Evolutionary conservation across 2,329 filamentous ascomycete genomes (phyloP), one percentile per base, ranked within the genome.

Genomic region (Corniculantispora saksenae): DNA sequence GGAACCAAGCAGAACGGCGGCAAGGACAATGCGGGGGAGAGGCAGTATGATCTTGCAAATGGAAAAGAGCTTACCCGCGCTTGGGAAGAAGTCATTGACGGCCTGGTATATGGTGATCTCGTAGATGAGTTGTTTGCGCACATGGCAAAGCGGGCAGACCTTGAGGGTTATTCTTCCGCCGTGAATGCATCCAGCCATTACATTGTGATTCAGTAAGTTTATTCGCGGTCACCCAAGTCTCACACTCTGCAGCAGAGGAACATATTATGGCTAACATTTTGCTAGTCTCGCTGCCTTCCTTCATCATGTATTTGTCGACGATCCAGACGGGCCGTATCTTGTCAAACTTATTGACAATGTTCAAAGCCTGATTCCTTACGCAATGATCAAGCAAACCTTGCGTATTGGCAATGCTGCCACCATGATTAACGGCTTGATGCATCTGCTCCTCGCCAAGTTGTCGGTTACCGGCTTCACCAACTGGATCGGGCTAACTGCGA

Each of bases 371-470:
- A 78, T 93, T 0, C 91, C 91, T 0, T 94, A 93, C 73, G 82
- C 84, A 50, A 80, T 92, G 68, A 82, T 94, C 59, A 84, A 88
- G 66, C 90, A 94, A 74, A 92, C 91, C 0, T 79, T 95, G 4
- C 86, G 87, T 48, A 83, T 94, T 17, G 90, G 91, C 7, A 95
- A 94, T 73, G 91, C 91, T 0, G 91, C 91, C 1, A 91, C 88
- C 23, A 94, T 95, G 91, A 89, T 94, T 64, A 91, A 85, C 71
- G 91, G 84, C 65, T 89, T 94, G 83, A 84, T 91, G 74, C 85
- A 83, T 61, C 79, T 94, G 19, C 82, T 94, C 19, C 82, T 95
- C 17, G 88, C 91, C n/a, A 95, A 95, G 77, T n/a, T n/a, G n/a
- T n/a, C n/a, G n/a, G n/a, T n/a, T n/a, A n/a, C n/a, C n/a, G n/a